Percentiles rank a stretch among this genome's conserved stretches.
Conservation (phyloP, 2,329 filamentous ascomycete species). For the Penicillium sp. region DNA sequence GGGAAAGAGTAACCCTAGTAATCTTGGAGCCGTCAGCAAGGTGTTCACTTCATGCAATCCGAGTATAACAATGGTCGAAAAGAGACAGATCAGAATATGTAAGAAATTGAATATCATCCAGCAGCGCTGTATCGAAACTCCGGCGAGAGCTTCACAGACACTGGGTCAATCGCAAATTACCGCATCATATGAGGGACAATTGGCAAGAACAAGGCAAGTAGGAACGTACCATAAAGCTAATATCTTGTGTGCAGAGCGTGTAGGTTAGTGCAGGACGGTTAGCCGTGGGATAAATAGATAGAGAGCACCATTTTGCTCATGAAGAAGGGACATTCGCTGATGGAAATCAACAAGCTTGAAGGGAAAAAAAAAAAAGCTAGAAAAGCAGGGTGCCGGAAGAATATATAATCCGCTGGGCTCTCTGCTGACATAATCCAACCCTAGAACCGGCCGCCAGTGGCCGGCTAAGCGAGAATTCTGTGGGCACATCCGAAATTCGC, state of each 20-base stretch:
- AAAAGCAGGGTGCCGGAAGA: constrained; percentile 27
- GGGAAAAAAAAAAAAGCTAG: constrained; percentile 22
- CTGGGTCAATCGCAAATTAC: constrained; percentile 99
- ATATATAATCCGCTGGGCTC: constrained; percentile 4
- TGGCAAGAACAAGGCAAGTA: constrained; percentile 8
- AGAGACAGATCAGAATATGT: constrained; percentile 84
- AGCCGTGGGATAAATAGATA: neutral
- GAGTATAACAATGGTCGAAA: constrained; percentile 4
- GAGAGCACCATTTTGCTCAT: constrained; percentile 22
- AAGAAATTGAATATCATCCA: constrained; percentile 91
- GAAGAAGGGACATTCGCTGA: constrained; percentile 7
- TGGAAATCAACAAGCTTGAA: constrained; percentile 4
- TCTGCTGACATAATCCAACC: constrained; percentile 32
- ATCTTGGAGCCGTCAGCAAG: constrained; percentile 29
- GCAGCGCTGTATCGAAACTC: constrained; percentile 72
- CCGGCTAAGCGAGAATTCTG: constrained; percentile 42
- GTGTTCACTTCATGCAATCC: constrained; percentile 6
- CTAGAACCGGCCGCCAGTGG: constrained; percentile 39
- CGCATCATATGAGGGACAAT: constrained; percentile 65
- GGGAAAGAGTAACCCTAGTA: neutral
- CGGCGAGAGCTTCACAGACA: constrained; percentile 83
- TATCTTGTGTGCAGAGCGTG: neutral
- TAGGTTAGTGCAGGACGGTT: neutral
- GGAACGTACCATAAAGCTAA: constrained; percentile 26
- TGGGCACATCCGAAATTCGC: constrained; percentile 45